Percentiles rank a stretch among this genome's conserved stretches.
Evolutionary conservation across 2,329 filamentous ascomycete genomes (phyloP).

Genomic region (Ilyonectria sp.): DNA sequence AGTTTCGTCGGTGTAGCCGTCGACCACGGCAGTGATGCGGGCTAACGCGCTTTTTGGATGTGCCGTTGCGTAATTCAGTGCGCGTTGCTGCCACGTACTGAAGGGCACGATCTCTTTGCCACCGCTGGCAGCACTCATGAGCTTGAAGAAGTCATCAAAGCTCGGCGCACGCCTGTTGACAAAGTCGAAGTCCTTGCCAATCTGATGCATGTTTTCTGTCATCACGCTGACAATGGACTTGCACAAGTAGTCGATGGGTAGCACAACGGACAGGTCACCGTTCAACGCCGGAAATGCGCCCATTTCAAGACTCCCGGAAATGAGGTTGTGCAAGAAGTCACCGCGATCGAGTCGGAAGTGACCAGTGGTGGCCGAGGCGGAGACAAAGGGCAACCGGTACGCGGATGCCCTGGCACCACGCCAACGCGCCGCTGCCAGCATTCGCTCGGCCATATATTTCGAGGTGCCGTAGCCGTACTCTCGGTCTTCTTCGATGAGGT

Average conservation of each 20-base stretch:
- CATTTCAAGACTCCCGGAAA: background rate
- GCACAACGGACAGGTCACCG: background rate
- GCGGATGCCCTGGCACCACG: background rate
- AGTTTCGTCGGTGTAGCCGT: background rate
- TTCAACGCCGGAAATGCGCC: background rate
- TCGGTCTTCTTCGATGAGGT: background rate
- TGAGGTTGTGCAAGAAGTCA: background rate
- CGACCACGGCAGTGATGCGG: background rate
- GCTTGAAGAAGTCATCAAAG: background rate
- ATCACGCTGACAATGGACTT: background rate
- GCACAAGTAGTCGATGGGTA: background rate
- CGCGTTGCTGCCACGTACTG: background rate
- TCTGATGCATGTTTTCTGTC: background rate
- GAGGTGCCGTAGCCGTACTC: background rate
- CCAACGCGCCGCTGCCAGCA: background rate
- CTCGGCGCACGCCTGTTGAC: background rate
- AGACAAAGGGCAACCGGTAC: background rate
- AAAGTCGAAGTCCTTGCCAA: background rate
- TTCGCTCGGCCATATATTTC: background rate
- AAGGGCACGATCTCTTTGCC: background rate
- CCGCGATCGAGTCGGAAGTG: background rate
- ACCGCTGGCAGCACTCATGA: background rate
- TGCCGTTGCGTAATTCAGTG: background rate
- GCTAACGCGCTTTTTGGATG: background rate
- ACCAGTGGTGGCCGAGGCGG: background rate